A percentile compares a stretch with the other conserved stretches of the same genome.
Evolutionary conservation across 768 basidiomycete genomes (phyloP).

Genomic region (Tulasnella sp.): DNA sequence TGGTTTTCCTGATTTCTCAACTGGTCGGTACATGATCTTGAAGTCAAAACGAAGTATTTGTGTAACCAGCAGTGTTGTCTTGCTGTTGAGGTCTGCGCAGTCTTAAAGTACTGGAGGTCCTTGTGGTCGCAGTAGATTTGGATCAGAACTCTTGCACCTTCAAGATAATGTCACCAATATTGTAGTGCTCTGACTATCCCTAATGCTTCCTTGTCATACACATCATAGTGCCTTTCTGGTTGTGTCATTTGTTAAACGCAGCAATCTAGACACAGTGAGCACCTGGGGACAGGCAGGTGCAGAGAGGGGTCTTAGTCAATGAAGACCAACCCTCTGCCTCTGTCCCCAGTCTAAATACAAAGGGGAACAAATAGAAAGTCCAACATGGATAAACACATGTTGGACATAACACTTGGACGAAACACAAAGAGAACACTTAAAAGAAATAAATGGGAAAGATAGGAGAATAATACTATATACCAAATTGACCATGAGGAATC

Average conservation of each 20-base stretch:
- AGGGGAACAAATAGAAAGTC: too few species aligned
- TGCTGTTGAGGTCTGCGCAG: conserved; percentile 6
- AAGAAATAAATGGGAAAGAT: too few species aligned
- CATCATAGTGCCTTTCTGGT: conserved; percentile 17
- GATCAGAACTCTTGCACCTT: conserved; percentile 8
- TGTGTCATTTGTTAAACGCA: neutral
- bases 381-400: too few species aligned
- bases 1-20: neutral
- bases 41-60: conserved; percentile 17
- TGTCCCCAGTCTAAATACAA: too few species aligned
- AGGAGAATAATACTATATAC: too few species aligned
- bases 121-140: conserved; percentile 15
- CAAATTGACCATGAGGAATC: too few species aligned
- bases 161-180: conserved; percentile 14
- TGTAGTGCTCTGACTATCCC: conserved; percentile 17
- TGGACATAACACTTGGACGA: too few species aligned
- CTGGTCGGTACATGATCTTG: conserved; percentile 9
- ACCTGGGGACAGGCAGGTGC: too few species aligned
- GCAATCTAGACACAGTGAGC: too few species aligned
- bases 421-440: too few species aligned
- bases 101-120: conserved; percentile 17
- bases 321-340: too few species aligned
- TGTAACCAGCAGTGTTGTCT: conserved; percentile 19
- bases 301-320: too few species aligned
- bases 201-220: conserved; percentile 24